Base-by-base conservation (phyloP, 2,329 filamentous ascomycete species). In the Exophiala oligosperma region DNA sequence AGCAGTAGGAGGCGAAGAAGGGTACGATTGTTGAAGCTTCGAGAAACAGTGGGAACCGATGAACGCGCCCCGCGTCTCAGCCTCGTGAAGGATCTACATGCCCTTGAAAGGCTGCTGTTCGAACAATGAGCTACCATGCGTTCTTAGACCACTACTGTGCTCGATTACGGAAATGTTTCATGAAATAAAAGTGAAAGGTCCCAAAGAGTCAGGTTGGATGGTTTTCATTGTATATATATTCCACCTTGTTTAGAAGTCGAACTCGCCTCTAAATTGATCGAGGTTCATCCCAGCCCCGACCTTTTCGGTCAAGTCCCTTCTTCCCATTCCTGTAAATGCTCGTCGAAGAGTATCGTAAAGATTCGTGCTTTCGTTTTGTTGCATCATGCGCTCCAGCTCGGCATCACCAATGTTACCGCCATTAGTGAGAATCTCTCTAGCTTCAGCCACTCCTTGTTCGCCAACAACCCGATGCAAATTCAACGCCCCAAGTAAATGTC, bases 391-490 rank as follows among this genome's bases (percentile, higher is more conserved):
- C 70, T 96, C 90, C 21, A 97, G 80, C 65, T 90, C 86, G 56
- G 84, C 85, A 68, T 97, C 92, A 24, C 77, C 77, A 2, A 87
- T 78, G 38, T 74, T 76, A 44, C 72, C 73, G 9, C 73, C 77
- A 53, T 87, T 88, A 1, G 76, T 77, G 3, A 96, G 82, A 12
- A 96, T 86, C 76, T 97, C 91, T 54, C 90, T 82, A 2, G 91
- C 93, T 73, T 90, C 88, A 70, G 91, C 88, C 57, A 91, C 84
- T 3, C 91, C 92, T 70, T 92, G 90, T 69, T 85, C 85, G 77
- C 97, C 92, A 12, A 96, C 91, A 5, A 92, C 87, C 73, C 94
- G 92, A 80, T 99, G 94, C 92, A 99, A 97, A 54, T 89, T 88
- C 50, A 99, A 81, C 0, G 94, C 93, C 2, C 92, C 91, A 12